Evolutionary conservation across 2,329 filamentous ascomycete genomes (phyloP).

Genomic region (Venturia oleaginea): DNA sequence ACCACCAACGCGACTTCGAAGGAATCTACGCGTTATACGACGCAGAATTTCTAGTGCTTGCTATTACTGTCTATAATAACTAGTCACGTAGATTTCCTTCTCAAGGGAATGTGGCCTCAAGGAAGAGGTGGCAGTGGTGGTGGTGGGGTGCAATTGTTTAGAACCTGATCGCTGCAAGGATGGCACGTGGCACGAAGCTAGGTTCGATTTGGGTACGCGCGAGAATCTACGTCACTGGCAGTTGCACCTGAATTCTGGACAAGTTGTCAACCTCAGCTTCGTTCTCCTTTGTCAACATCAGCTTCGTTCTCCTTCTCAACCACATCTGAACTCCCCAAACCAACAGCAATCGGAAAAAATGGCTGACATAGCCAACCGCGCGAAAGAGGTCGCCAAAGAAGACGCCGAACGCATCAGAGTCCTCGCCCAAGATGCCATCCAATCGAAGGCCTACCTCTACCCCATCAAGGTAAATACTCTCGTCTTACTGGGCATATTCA

Average conservation of each 20-base stretch:
- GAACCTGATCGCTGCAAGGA: not conserved
- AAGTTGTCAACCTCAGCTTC: not conserved
- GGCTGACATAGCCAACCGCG: slow-evolving; percentile 34
- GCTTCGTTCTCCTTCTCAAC: not conserved
- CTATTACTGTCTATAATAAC: too few relatives aligned
- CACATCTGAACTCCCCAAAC: not conserved
- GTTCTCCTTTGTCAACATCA: not conserved
- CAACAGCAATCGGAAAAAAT: not conserved
- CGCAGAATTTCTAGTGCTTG: too few relatives aligned
- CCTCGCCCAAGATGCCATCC: slow-evolving; percentile 59
- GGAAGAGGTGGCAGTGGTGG: too few relatives aligned
- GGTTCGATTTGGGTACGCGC: not conserved
- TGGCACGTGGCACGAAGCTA: not conserved
- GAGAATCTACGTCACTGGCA: not conserved
- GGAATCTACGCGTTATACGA: too few relatives aligned
- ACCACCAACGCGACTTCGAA: too few relatives aligned
- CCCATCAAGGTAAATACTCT: slow-evolving; percentile 55
- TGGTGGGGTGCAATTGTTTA: too few relatives aligned
- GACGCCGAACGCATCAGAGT: slow-evolving; percentile 60
- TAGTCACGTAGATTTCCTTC: too few relatives aligned
- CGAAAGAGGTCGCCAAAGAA: slow-evolving; percentile 52
- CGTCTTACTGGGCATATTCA: not conserved
- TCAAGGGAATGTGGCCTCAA: too few relatives aligned
- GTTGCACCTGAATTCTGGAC: not conserved
- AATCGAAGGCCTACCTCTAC: slow-evolving; percentile 75